Conservation (phyloP, 805 yeast species). For the Ogataea ganodermae region DNA sequence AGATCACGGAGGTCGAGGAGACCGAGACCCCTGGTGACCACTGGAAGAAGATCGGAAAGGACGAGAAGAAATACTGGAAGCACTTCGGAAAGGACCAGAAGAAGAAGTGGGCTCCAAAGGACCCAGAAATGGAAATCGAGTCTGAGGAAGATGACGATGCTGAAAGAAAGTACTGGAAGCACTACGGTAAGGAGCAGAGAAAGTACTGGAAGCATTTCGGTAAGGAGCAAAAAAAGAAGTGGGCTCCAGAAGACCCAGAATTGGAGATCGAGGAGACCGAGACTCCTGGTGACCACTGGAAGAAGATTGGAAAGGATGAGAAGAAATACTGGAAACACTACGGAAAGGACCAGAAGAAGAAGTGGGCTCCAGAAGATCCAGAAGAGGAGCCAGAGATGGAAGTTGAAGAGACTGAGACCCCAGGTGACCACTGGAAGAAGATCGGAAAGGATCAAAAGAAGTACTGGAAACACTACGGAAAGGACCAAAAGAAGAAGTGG, state of each 20-base stretch:
- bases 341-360: conserved; percentile 30
- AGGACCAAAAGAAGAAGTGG: conserved; percentile 32
- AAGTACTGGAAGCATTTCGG: conserved; percentile 33
- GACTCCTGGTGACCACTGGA: conserved; percentile 26
- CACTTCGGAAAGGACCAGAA: conserved; percentile 28
- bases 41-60: conserved; percentile 28
- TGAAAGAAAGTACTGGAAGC: conserved; percentile 3
- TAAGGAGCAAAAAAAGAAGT: conserved; percentile 31
- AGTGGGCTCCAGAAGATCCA: conserved; percentile 25
- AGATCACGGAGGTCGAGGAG: conserved; percentile 6
- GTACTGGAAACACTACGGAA: conserved; percentile 33
- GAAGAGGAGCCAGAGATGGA: conserved; percentile 1
- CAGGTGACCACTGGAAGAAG: conserved; percentile 23
- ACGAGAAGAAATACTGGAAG: conserved; percentile 28
- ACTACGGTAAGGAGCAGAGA: conserved; percentile 26
- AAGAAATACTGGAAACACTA: conserved; percentile 28
- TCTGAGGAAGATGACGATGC: background rate
- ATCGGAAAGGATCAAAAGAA: conserved; percentile 26
- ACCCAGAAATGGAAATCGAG: conserved; percentile 15
- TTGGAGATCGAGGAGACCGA: conserved; percentile 10
- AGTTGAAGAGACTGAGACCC: conserved; percentile 13
- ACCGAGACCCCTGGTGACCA: conserved; percentile 21
- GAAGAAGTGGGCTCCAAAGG: conserved; percentile 27
- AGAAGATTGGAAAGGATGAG: conserved; percentile 24
- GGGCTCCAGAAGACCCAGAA: conserved; percentile 23